Base-by-base conservation (phyloP, 2,329 filamentous ascomycete genomes). In the Cordyceps militaris region DNA sequence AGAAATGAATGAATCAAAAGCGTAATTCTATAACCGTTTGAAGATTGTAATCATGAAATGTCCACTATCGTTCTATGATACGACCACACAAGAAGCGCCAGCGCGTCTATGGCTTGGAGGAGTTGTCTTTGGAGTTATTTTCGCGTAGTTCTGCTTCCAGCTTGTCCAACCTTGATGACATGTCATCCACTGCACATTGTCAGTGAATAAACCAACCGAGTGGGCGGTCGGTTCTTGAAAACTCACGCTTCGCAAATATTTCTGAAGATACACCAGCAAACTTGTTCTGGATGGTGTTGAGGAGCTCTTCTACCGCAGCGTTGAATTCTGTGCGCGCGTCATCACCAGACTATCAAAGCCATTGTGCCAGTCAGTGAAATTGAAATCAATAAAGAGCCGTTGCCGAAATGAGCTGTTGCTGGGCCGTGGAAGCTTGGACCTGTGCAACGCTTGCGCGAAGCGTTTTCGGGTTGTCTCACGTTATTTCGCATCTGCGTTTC, bases 241-340 rank as follows among this genome's bases (percentile, higher is more conserved):
- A 76, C 86, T 70, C 72, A 96, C 91, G 89, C 74, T 96, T 96
- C 38, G 87, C 83, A 65, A 96, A 90, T 59, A 97, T 87, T 73
- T 96, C 92, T 60, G 84, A 87, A 9, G 90, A 95, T 5, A 96
- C 85, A 13, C 83, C 84, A 21, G 88, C 86, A 70, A 96, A 96
- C 70, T 96, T 96, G 71, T 84, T 87, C 53, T 89, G 89, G 0
- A 97, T 76, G 47, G 90, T 87, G 68, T 92, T 91, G 4, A 97
- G 77, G 3, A 97, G 80, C 42, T 96, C 90, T 65, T 97, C 92
- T 1, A 97, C 87, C 1, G 91, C 89, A 4, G 83, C 84, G 2
- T 85, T 85, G 58, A 95, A 81, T 68, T 93, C 87, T 44, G 81
- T 77, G 8, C 78, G 79, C 48, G 76, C 74, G 46, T 80, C 76